A percentile compares a stretch with the other conserved stretches of the same genome.
phyloP scores from a whole-genome alignment of 2,329 filamentous ascomycete species.

The Pestalotiopsis sp. region DNA sequence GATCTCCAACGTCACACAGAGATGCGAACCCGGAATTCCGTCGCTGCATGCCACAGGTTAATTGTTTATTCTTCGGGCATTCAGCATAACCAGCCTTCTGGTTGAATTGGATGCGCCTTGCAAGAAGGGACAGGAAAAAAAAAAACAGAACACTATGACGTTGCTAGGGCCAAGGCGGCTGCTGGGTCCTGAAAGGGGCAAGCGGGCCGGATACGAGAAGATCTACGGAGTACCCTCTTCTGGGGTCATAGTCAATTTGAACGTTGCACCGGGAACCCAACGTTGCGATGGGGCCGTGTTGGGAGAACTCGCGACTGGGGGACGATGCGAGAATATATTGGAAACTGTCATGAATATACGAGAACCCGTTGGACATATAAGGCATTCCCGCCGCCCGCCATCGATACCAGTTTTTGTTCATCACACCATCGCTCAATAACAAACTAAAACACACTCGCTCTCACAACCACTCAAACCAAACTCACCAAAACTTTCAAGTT shows the following conservation, averaged over 20 bases:
- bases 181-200: slow-evolving; percentile 5
- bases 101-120: too few relatives aligned
- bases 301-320: neutral
- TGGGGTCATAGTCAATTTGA: neutral
- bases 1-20: neutral
- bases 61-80: neutral
- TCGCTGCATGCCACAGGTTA: neutral
- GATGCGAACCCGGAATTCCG: neutral
- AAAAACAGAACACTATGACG: neutral
- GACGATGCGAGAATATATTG: neutral
- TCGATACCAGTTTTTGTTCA: neutral
- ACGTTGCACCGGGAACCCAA: neutral
- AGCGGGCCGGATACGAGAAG: slow-evolving; percentile 14
- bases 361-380: neutral
- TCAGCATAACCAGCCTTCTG: neutral
- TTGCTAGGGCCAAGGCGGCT: neutral
- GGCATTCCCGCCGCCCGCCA: neutral
- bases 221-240: neutral
- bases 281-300: neutral
- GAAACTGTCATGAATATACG: neutral
- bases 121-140: neutral
- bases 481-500: neutral
- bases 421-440: neutral
- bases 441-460: neutral
- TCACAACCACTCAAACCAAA: neutral